Base-by-base conservation (phyloP, 1,139 yeast species). In the Nakaseomyces bracarensis region DNA sequence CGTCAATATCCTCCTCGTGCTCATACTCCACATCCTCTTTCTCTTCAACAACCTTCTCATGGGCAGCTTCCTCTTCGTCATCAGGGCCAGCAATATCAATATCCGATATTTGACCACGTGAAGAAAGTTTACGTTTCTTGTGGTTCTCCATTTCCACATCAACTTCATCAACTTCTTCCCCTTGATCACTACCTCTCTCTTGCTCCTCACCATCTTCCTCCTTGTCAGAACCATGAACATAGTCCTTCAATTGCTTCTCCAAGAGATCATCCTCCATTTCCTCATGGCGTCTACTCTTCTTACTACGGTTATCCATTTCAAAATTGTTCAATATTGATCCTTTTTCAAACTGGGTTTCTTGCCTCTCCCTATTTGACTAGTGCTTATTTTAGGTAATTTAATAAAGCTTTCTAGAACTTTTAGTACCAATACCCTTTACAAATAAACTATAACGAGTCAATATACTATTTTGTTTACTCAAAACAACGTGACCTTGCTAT, bases 1-100 rank as follows among this genome's bases (percentile, higher is more conserved):
- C 53, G 49, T 22, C 48, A 45, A n/a, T 47, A 45, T 26, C 46
- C 50, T 40, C 49, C 51, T 42, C 49, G 14, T 42, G 44, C 26
- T 46, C 49, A 8, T 40, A 46, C 13, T 44, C 49, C 15, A 36
- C 45, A 1, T 41, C 46, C 9, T 40, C 47, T 15, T 38, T 45
- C 18, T 40, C 45, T 11, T 27, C 42, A n/a, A 23, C 39, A 9
- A 7, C 30, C 3, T 27, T 27, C 30, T 14, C 30, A 5, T 13
- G 30, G n/a, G n/a, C n/a, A n/a, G n/a, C n/a, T 10, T 34, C 27
- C 37, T 23, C 38, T 2, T 26, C 38, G 4, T 26, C 38, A 10
- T 33, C 36, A 11, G 15, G 16, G 23, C 36, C 33, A 9, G 34
- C 34, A 16, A 30, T 30, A 13, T 30, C 34, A 10, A 30, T 16